Conservation (phyloP, 352 stramenopile genomes). For the Phytopythium aichiense region DNA sequence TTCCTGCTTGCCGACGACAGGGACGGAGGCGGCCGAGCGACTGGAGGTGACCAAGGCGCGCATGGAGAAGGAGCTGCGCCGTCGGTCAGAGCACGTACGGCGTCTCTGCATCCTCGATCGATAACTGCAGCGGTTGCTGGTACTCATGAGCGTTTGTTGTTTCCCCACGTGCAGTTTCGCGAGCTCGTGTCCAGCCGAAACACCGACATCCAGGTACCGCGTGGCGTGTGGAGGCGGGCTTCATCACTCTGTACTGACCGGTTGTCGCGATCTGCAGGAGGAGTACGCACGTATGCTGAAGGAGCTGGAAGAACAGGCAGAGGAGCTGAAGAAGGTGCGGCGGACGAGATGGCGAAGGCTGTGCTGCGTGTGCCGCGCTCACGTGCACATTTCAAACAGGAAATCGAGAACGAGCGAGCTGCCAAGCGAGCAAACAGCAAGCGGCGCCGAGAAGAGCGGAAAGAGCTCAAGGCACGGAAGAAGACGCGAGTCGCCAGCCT, state of each 20-base stretch:
- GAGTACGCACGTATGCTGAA: conserved; percentile 73
- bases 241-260: not conserved
- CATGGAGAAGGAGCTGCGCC: conserved; percentile 60
- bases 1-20: conserved; percentile 5
- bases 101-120: not conserved
- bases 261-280: conserved; percentile 16
- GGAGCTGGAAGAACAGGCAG: conserved; percentile 63
- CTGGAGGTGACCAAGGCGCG: conserved; percentile 59
- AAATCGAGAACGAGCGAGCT: conserved; percentile 39
- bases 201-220: conserved; percentile 45
- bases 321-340: conserved; percentile 23
- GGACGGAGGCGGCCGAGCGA: conserved; percentile 57
- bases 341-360: not conserved
- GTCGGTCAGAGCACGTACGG: conserved; percentile 37
- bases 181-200: conserved; percentile 67
- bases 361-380: not conserved
- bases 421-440: conserved; percentile 24
- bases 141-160: conserved; percentile 9
- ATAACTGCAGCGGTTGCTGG: too few species aligned
- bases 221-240: not conserved
- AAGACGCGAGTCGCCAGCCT: conserved; percentile 20
- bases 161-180: conserved; percentile 32
- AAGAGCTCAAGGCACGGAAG: conserved; percentile 22
- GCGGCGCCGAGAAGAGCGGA: conserved; percentile 23
- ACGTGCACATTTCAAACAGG: conserved; percentile 12